Evolutionary conservation across 1,284 basidiomycete species (phyloP).

Genomic region (Athelia psychrophila): DNA sequence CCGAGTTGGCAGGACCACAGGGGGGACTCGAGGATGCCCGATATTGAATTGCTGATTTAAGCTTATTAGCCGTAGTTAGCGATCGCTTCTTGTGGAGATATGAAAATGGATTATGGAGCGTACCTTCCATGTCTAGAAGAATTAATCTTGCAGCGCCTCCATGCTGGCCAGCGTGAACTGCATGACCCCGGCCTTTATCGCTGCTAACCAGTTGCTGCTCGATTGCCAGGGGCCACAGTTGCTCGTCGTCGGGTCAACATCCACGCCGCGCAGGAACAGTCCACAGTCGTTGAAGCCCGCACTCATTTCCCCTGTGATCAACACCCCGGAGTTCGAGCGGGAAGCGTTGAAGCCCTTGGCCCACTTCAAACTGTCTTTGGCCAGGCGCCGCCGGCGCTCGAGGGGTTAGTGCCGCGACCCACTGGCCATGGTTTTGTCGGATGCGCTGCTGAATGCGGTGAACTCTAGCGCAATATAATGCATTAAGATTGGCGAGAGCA

Average conservation of each 20-base stretch:
- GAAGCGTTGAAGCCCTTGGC: slow-evolving; percentile 40
- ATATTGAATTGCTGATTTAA: slow-evolving; percentile 50
- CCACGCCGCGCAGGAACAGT: slow-evolving; percentile 56
- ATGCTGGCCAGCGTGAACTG: slow-evolving; percentile 49
- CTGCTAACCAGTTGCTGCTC: slow-evolving; percentile 49
- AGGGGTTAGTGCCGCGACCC: slow-evolving; percentile 9
- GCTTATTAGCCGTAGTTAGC: too few species aligned
- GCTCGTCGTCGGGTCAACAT: slow-evolving; percentile 38
- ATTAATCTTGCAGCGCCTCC: slow-evolving; percentile 44
- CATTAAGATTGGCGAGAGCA: slow-evolving; percentile 14
- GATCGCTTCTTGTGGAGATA: neutral
- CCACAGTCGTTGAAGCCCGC: slow-evolving; percentile 58
- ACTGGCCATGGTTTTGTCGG: slow-evolving; percentile 32
- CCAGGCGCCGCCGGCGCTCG: slow-evolving; percentile 50
- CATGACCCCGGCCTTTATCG: slow-evolving; percentile 49
- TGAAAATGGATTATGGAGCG: neutral
- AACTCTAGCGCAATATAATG: too few species aligned
- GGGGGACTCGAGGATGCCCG: slow-evolving; percentile 43
- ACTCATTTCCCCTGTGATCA: slow-evolving; percentile 65
- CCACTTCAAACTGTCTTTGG: slow-evolving; percentile 57
- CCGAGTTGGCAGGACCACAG: slow-evolving; percentile 68
- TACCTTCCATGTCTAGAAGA: slow-evolving; percentile 40
- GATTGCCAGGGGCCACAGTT: slow-evolving; percentile 55
- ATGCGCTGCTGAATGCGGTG: too few species aligned
- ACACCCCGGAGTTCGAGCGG: slow-evolving; percentile 52